Evolutionary conservation across 208 protist species (phyloP).

Genomic region (Trypanosoma cruzi): DNA sequence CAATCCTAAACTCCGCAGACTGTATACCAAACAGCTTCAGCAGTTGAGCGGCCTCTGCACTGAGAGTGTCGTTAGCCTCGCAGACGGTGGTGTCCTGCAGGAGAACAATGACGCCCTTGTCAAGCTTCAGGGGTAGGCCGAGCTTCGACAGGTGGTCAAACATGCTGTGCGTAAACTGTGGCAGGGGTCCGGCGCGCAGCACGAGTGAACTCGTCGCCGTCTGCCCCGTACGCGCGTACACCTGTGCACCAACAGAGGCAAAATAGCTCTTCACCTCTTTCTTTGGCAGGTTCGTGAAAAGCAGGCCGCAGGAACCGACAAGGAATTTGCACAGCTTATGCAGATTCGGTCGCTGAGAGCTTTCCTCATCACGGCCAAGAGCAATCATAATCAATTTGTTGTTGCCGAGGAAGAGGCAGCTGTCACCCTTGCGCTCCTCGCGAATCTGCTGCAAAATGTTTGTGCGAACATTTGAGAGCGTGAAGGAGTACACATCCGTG

Average conservation of each 20-base stretch:
- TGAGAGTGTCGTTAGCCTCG: constrained; percentile 87
- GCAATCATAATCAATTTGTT: constrained; percentile 95
- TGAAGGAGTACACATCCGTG: constrained; percentile 83
- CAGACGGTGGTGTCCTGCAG: constrained; percentile 91
- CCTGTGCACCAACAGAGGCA: constrained; percentile 56
- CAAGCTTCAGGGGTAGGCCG: constrained; percentile 91
- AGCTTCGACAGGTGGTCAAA: constrained; percentile 92
- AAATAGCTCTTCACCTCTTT: constrained; percentile 94
- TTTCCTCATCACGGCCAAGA: constrained; percentile 84
- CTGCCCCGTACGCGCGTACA: constrained; percentile 88
- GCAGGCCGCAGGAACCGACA: constrained; percentile 86
- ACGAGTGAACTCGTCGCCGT: constrained; percentile 70
- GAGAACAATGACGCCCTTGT: constrained; percentile 91
- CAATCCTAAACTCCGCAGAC: constrained; percentile 83
- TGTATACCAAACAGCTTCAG: constrained; percentile 88
- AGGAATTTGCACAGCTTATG: constrained; percentile 90
- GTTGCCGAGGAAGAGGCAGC: constrained; percentile 93
- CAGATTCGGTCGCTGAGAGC: constrained; percentile 77
- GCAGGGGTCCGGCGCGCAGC: constrained; percentile 72
- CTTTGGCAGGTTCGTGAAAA: constrained; percentile 92
- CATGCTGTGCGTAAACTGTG: constrained; percentile 94
- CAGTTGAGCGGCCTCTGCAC: constrained; percentile 89
- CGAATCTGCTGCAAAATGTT: constrained; percentile 93
- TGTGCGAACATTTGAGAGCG: constrained; percentile 87
- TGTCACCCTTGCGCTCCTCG: constrained; percentile 80